Percentiles rank a stretch among this genome's conserved stretches.
Conservation (phyloP, 768 basidiomycete species). For the Macrolepiota albuminosa region DNA sequence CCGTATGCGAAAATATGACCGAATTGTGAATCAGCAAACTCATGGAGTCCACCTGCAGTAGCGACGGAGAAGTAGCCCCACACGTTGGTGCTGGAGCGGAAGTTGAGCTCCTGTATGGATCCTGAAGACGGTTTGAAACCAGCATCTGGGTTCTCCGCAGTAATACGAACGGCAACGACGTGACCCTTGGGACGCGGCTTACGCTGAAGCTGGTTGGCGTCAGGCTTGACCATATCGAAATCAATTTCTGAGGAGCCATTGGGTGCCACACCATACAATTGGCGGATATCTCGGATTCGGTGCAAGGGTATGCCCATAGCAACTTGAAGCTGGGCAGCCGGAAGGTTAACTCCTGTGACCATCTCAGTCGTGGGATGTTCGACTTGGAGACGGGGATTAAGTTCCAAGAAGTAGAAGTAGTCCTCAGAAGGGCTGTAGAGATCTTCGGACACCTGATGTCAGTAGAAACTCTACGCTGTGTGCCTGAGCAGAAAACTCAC, state of each 20-base stretch:
- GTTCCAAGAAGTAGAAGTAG: constrained; percentile 94
- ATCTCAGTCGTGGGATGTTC: constrained; percentile 99
- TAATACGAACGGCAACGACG: constrained; percentile 98
- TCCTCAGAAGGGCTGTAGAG: constrained; percentile 94
- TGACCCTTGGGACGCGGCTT: constrained; percentile 97
- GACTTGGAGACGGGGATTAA: constrained; percentile 99
- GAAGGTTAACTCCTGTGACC: constrained; percentile 98
- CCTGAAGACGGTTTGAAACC: constrained; percentile 99
- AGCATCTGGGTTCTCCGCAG: constrained; percentile 98
- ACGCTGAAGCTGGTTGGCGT: constrained; percentile 82
- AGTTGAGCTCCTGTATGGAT: constrained; percentile 96
- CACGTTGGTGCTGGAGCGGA: constrained; percentile 98
- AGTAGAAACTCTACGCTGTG: constrained; percentile 4
- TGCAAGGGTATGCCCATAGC: constrained; percentile 98
- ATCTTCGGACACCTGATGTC: constrained; percentile 41
- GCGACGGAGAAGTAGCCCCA: constrained; percentile 99
- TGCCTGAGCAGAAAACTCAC: constrained; percentile 37
- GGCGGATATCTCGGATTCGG: constrained; percentile 92
- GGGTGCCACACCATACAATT: constrained; percentile 91
- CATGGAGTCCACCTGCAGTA: constrained; percentile 93
- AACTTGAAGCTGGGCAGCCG: constrained; percentile 93
- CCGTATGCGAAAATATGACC: constrained; percentile 99
- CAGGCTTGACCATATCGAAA: constrained; percentile 92
- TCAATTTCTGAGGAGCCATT: constrained; percentile 90
- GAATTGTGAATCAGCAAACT: constrained; percentile 99